Conservation (phyloP, 2,329 filamentous ascomycete species). For the Microdochium nivale region DNA sequence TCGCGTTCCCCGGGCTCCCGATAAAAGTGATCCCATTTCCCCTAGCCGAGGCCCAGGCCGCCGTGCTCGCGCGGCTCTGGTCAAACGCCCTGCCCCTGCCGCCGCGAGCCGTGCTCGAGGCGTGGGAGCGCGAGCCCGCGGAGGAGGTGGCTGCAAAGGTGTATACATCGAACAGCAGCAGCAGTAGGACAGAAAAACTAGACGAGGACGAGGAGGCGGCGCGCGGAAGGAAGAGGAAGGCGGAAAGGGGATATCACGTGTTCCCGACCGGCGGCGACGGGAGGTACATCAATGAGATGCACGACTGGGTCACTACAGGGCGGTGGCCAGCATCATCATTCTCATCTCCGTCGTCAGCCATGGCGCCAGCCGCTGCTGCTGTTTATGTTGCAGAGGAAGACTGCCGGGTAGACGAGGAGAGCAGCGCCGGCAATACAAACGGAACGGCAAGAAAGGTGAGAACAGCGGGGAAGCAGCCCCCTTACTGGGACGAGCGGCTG, state of each 20-base stretch:
- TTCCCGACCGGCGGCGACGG: constrained; percentile 52
- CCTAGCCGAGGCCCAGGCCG: constrained; percentile 68
- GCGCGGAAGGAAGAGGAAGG: neutral
- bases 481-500: constrained; percentile 61
- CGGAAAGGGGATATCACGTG: constrained; percentile 35
- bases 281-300: constrained; percentile 59
- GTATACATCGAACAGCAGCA: neutral
- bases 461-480: constrained; percentile 55
- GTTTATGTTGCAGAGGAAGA: no score
- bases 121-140: constrained; percentile 60
- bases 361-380: no score
- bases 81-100: constrained; percentile 62
- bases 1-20: constrained; percentile 68
- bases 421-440: neutral
- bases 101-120: constrained; percentile 50
- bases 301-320: constrained; percentile 39
- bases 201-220: constrained; percentile 9
- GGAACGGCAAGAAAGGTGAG: neutral
- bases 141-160: constrained; percentile 36
- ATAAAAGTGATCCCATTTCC: constrained; percentile 87
- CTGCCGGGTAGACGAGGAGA: neutral
- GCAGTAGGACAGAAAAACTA: neutral
- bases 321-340: no score
- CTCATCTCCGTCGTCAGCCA: constrained; percentile 30
- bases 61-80: constrained; percentile 70